These are phyloP conservation scores for Chlorella sp. DNA, from an alignment of 139 green algal genomes.

Conservation along the genomic window DNA sequence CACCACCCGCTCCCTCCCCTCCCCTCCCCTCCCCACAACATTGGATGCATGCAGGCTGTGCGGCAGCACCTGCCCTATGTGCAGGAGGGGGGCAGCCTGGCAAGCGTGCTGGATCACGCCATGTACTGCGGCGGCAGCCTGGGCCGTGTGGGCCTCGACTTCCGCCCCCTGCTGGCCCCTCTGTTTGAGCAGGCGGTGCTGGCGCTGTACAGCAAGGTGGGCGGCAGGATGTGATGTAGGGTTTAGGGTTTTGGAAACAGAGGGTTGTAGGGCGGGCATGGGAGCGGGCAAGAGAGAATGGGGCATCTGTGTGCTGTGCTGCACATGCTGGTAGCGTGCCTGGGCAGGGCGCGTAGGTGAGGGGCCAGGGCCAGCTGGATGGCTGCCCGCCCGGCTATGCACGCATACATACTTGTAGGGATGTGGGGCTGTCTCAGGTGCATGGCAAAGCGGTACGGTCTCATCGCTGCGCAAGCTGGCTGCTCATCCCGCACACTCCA, in stretches of 20 bases:
- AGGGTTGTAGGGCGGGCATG: too few species aligned
- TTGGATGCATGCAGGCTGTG: conserved; percentile 46
- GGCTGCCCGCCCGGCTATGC: neutral
- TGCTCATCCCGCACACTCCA: neutral
- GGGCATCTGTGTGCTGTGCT: neutral
- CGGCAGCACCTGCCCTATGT: conserved; percentile 68
- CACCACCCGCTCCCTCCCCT: neutral
- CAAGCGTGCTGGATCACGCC: conserved; percentile 92
- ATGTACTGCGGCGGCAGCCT: conserved; percentile 96
- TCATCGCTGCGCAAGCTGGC: neutral
- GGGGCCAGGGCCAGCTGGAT: neutral
- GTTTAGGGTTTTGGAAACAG: neutral
- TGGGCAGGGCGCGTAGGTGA: neutral
- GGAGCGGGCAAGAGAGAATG: neutral
- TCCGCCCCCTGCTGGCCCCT: conserved; percentile 84
- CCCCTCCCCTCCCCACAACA: neutral
- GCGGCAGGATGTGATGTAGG: too few species aligned
- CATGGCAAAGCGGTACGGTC: too few species aligned
- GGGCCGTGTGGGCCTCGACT: conserved; percentile 94
- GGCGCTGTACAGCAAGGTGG: conserved; percentile 72
- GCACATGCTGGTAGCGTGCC: too few species aligned
- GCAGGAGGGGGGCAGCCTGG: conserved; percentile 76
- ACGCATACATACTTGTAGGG: too few species aligned
- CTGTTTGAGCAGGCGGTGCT: conserved; percentile 86
- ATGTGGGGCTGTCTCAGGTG: too few species aligned